Evolutionary conservation across 768 basidiomycete genomes (phyloP).

Genomic region (Suillus discolor): DNA sequence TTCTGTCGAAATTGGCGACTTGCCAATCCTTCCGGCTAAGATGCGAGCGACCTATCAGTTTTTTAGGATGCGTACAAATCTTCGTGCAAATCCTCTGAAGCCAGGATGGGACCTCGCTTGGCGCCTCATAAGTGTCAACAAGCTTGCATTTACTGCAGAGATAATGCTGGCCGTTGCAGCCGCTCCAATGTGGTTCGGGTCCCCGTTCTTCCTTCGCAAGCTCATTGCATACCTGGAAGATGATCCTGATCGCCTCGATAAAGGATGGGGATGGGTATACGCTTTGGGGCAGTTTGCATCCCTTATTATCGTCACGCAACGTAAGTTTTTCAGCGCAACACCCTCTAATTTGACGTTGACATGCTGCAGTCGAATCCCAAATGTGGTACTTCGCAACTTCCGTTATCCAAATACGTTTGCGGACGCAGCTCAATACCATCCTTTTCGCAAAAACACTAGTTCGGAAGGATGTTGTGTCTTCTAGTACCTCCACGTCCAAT

Average conservation of each 20-base stretch:
- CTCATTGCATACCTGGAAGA: slow-evolving; percentile 68
- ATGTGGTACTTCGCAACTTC: slow-evolving; percentile 74
- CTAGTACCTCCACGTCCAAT: slow-evolving; percentile 30
- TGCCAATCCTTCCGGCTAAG: slow-evolving; percentile 76
- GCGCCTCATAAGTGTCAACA: slow-evolving; percentile 62
- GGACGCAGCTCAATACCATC: slow-evolving; percentile 79
- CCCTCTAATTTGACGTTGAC: slow-evolving; percentile 33
- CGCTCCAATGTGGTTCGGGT: slow-evolving; percentile 67
- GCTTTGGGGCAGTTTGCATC: slow-evolving; percentile 48
- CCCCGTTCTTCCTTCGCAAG: slow-evolving; percentile 60
- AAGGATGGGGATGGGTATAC: slow-evolving; percentile 77
- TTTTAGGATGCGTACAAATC: slow-evolving; percentile 58
- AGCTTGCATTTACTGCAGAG: slow-evolving; percentile 40
- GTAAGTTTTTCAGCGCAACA: slow-evolving; percentile 42
- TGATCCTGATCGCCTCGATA: slow-evolving; percentile 55
- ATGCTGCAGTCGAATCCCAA: slow-evolving; percentile 58
- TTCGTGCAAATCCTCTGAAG: slow-evolving; percentile 44
- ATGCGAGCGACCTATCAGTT: slow-evolving; percentile 73
- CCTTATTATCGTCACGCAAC: slow-evolving; percentile 22
- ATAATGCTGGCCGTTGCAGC: slow-evolving; percentile 53
- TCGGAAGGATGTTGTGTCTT: slow-evolving; percentile 80
- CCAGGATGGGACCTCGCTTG: slow-evolving; percentile 68
- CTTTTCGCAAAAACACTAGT: slow-evolving; percentile 86
- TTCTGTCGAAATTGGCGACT: slow-evolving; percentile 83
- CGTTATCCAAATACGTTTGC: slow-evolving; percentile 67